Evolutionary conservation across 352 stramenopile species (phyloP), one percentile per base, ranked within the genome.

Genomic region (Globisporangium cystogenes): DNA sequence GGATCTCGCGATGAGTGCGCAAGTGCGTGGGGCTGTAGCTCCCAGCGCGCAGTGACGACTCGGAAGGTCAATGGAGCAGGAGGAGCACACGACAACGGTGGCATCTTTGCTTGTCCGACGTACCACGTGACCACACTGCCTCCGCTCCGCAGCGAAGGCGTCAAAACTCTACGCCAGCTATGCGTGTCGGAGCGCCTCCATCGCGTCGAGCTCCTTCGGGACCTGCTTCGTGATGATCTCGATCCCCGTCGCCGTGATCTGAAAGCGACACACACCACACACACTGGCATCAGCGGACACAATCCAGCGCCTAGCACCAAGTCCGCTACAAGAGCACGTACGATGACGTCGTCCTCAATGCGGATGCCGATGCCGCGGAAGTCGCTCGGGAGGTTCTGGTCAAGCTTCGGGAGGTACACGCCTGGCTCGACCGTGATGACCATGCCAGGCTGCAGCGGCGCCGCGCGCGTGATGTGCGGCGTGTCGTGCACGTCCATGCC

Each of bases 401-500:
- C 82, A 35, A 76, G 74, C 66, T 88, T 75, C 18, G 82, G 82
- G n/a, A 93, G 59, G 55, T 93, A 93, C 61, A 93, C 78, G 23
- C 82, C 82, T 14, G 82, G 82, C 61, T 93, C 82, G 23, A 93
- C 75, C 4, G 82, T 93, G 50, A 93, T 70, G 35, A 93, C 72
- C 82, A 93, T 93, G 8, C 82, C 82, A 24, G 76, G 73, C 37
- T 74, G 61, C 27, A 93, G 60, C 12, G 80, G 68, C 24, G 62
- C 65, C 31, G 65, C 71, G 2, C 80, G 80, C 23, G 80, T 75
- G 51, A 90, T 67, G 49, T 87, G 74, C 5, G 82, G 78, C 27
- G 82, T 93, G 53, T 93, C 82, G 51, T 93, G 82, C 8, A 84
- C 82, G 53, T 93, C 82, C 70, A 93, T 90, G 50, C 82, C 82